Base-by-base conservation (phyloP, 2,329 filamentous ascomycete genomes). In the Ophiostoma pallidulum region DNA sequence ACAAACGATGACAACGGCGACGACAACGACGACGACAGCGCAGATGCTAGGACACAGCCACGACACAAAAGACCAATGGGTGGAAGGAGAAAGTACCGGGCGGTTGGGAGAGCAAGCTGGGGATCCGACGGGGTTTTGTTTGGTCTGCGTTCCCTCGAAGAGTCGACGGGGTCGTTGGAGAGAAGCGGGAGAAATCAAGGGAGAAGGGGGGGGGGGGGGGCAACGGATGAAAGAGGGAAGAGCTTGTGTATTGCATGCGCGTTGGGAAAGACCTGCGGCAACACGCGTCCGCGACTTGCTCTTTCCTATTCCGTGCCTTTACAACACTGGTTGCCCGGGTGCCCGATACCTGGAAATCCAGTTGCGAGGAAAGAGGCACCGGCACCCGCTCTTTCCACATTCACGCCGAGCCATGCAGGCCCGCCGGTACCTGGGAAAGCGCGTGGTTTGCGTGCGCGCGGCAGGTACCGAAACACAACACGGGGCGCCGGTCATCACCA, bases 251-350 rank as follows among this genome's bases (percentile, higher is more conserved):
- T 38, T 4, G 28, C 8, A 38, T 38, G 44, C 48, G 48, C 45
- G 45, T 37, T 35, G 18, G 43, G 38, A 40, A 37, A 32, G 31
- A 26, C 41, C 41, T 43, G 35, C 42, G 26, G 40, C 24, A 38
- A 40, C 36, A 48, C 49, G 49, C 45, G 45, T 48, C 18, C 18
- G n/a, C 38, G 35, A 28, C 38, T 51, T 13, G 41, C 41, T 51
- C 49, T 37, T 51, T 37, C 49, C 45, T 18, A 22, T 45, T 48
- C 32, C 36, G 20, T 35, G 41, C n/a, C 24, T 35, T 19, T 42
- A 46, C 39, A 37, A 37, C 20, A 22, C n/a, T 43, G 41, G 49
- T 51, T 51, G 49, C 46, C 49, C 49, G 38, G 49, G 39, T 18
- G 45, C 26, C 45, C 20, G 41, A 26, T 18, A 26, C 18, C 31